Evolutionary conservation across 306 rosid genomes (phyloP).

Genomic region (Astragalus glycyphyllos): DNA sequence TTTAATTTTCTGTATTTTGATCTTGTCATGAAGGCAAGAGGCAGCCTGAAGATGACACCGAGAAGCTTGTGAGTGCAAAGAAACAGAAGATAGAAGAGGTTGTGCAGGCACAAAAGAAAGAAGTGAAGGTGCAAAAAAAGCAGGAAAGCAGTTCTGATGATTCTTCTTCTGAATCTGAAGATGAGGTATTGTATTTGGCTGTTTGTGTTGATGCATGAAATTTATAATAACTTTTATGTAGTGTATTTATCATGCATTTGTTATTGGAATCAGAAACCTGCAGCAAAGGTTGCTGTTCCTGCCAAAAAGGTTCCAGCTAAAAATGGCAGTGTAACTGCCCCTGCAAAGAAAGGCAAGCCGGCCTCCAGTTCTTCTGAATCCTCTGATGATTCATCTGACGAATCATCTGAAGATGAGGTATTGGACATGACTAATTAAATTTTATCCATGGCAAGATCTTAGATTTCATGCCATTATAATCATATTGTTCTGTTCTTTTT

Average conservation of each 20-base stretch:
- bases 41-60: constrained; percentile 58
- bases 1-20: too few species aligned
- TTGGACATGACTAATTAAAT: not conserved
- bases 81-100: constrained; percentile 74
- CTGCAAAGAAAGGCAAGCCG: constrained; percentile 46
- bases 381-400: constrained; percentile 37
- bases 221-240: not conserved
- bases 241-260: not conserved
- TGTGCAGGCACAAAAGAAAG: constrained; percentile 59
- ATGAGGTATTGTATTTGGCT: constrained; percentile 47
- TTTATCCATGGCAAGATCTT: not conserved
- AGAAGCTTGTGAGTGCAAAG: constrained; percentile 64
- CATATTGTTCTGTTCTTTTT: not conserved
- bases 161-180: constrained; percentile 64
- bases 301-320: constrained; percentile 47
- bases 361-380: constrained; percentile 29
- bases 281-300: constrained; percentile 40
- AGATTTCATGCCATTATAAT: not conserved
- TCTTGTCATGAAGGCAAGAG: constrained; percentile 65
- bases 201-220: not conserved
- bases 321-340: constrained; percentile 44
- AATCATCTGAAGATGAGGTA: constrained; percentile 50
- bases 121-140: constrained; percentile 54
- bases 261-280: constrained; percentile 47
- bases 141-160: constrained; percentile 70